Conservation (phyloP, 2,329 filamentous ascomycete species). For the Neocatenulostroma microsporum region DNA sequence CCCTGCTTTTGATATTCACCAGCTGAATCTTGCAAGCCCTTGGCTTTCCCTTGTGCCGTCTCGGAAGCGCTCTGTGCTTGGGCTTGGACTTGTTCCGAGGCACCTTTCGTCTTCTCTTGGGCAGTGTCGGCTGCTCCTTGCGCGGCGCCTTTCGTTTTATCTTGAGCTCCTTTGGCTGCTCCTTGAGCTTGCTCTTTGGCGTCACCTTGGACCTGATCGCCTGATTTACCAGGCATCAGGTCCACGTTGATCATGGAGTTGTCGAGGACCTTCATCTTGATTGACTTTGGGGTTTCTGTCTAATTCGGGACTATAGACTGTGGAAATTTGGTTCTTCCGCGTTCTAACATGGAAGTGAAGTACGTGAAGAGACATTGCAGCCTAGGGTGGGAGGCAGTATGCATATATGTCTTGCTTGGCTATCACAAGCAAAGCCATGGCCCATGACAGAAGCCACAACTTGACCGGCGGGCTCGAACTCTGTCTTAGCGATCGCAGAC, state of each 20-base stretch:
- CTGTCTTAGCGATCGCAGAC: background rate
- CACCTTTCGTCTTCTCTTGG: background rate
- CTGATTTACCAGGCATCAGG: constrained; percentile 8
- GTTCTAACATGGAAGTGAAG: too few relatives aligned
- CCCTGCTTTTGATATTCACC: constrained; percentile 12
- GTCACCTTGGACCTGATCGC: constrained; percentile 5
- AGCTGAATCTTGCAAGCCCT: constrained; percentile 7
- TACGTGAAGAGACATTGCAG: too few relatives aligned
- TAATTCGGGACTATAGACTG: too few relatives aligned
- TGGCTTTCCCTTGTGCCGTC: constrained; percentile 6
- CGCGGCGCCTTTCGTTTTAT: constrained; percentile 1
- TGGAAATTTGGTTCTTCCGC: too few relatives aligned
- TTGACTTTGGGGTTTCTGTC: too few relatives aligned
- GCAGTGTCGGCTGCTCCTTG: background rate
- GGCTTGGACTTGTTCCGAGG: constrained; percentile 1
- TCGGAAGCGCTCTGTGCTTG: constrained; percentile 3
- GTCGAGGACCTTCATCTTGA: constrained; percentile 9
- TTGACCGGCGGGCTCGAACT: background rate
- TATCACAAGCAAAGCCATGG: too few relatives aligned
- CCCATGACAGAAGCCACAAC: constrained; percentile 3
- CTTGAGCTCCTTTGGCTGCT: constrained; percentile 2
- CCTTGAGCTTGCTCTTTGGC: constrained; percentile 8
- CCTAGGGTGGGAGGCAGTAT: too few relatives aligned
- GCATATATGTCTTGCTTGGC: too few relatives aligned
- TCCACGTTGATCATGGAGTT: constrained; percentile 9